Evolutionary conservation across 106 monocot genomes (phyloP), one percentile per base, ranked within the genome.

Genomic region (Cymbidium sinense): DNA sequence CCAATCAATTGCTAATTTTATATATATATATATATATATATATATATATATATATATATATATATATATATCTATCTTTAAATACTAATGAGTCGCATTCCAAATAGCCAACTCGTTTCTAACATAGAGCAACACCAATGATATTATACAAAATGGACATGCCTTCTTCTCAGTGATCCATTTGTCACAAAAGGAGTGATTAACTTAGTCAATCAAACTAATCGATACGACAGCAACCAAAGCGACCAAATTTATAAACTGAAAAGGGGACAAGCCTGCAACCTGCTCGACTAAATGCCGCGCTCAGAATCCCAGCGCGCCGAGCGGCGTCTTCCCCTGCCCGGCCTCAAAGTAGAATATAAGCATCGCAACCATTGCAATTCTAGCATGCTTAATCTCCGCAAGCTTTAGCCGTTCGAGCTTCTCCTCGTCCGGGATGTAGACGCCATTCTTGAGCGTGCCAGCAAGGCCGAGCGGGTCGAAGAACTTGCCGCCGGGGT

Each of bases 311-410:
- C 91, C 95, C n/a, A 95, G 85, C 13, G 91, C 95, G 25, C 95
- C 95, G 25, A 89, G 95, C 18, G 95, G 95, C 25, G 95, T 95
- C 86, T 95, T 95, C 43, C 95, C 91, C 83, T 91, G 95, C 5
- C 89, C 95, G 21, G 95, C 95, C 79, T 92, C 95, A 65, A 95
- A 95, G 89, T 95, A 95, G 81, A 95, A 95, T 74, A 85, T 85
- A 33, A 95, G 91, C 96, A 98, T 94, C 23, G 94, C 96, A 1
- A 96, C n/a, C 93, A 96, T 96, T 50, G 96, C 96, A 28, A 96
- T 25, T 74, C 96, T 79, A 3, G 96, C 87, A 50, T 96, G 96
- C 83, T 96, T 96, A 80, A 96, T 96, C 87, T 96, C 96, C 4
- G 96, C 96, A 29, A 96, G 62, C 85, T 96, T 96, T 31, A 96